A percentile compares a stretch with the other conserved stretches of the same genome.
These are phyloP conservation scores for Luzula sylvatica DNA, from an alignment of 176 grass and related monocot species.

Conservation along the genomic window DNA sequence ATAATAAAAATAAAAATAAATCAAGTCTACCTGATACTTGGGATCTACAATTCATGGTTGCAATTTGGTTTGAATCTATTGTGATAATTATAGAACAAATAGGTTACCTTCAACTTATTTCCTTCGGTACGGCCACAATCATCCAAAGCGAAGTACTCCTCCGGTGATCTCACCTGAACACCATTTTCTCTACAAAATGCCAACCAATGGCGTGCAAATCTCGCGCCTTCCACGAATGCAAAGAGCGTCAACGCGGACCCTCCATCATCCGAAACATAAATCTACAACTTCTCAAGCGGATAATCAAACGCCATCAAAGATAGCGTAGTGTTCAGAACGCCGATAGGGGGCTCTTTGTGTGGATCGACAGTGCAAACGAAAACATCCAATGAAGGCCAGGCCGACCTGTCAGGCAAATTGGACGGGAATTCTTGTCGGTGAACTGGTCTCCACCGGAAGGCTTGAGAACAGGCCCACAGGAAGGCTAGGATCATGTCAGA, in stretches of 20 bases:
- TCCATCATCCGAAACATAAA: conserved; percentile 35
- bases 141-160: conserved; percentile 21
- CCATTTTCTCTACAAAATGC: conserved; percentile 28
- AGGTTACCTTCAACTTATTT: conserved; percentile 28
- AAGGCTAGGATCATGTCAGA: conserved; percentile 21
- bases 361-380: conserved; percentile 35
- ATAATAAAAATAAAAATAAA: too few species aligned
- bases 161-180: conserved; percentile 19
- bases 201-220: conserved; percentile 32
- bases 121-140: neutral
- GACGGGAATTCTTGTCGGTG: conserved; percentile 15
- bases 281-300: conserved; percentile 19
- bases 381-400: conserved; percentile 18
- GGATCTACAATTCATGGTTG: too few species aligned
- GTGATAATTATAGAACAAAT: too few species aligned
- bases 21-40: too few species aligned
- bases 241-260: conserved; percentile 30
- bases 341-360: conserved; percentile 22
- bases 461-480: conserved; percentile 15
- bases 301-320: conserved; percentile 31
- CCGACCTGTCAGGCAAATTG: neutral
- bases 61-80: too few species aligned
- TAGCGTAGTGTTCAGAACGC: conserved; percentile 25
- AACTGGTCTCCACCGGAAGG: conserved; percentile 27
- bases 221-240: conserved; percentile 31